Conservation (phyloP, 768 basidiomycete genomes). For the Leccinum subgranulosum region DNA sequence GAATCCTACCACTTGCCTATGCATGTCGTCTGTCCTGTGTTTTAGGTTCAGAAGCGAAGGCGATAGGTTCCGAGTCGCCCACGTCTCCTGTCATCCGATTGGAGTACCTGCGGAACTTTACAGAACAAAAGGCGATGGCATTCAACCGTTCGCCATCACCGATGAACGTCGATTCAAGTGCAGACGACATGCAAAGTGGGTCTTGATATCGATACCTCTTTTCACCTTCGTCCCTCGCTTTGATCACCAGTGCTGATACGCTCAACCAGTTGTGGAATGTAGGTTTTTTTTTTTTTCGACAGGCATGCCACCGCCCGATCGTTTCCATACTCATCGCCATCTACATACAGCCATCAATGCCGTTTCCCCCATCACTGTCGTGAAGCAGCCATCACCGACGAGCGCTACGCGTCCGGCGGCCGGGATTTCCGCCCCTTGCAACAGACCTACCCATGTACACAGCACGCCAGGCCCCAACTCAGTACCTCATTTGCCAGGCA, state of each 20-base stretch:
- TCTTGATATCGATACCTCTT: neutral
- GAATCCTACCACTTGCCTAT: neutral
- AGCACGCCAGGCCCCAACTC: neutral
- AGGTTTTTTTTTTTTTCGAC: neutral
- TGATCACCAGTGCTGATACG: slow-evolving; percentile 4
- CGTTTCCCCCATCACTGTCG: neutral
- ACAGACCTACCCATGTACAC: slow-evolving; percentile 8
- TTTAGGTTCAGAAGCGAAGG: slow-evolving; percentile 6
- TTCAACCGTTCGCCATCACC: slow-evolving; percentile 17
- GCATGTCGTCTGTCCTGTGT: neutral
- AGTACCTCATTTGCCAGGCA: slow-evolving; percentile 3
- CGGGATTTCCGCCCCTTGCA: slow-evolving; percentile 7
- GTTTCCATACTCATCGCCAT: slow-evolving; percentile 6
- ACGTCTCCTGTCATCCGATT: slow-evolving; percentile 11
- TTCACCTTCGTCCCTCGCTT: neutral
- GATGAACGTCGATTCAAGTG: slow-evolving; percentile 20
- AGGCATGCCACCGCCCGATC: neutral
- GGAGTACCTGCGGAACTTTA: slow-evolving; percentile 23
- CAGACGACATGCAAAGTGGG: slow-evolving; percentile 17
- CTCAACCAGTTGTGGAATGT: slow-evolving; percentile 15
- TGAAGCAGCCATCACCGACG: neutral
- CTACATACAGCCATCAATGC: slow-evolving; percentile 5
- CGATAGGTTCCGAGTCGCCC: slow-evolving; percentile 15
- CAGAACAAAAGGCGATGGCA: slow-evolving; percentile 6
- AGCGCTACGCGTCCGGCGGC: neutral